Conservation (phyloP, 768 basidiomycete genomes). For the Boletus sensibilis region DNA sequence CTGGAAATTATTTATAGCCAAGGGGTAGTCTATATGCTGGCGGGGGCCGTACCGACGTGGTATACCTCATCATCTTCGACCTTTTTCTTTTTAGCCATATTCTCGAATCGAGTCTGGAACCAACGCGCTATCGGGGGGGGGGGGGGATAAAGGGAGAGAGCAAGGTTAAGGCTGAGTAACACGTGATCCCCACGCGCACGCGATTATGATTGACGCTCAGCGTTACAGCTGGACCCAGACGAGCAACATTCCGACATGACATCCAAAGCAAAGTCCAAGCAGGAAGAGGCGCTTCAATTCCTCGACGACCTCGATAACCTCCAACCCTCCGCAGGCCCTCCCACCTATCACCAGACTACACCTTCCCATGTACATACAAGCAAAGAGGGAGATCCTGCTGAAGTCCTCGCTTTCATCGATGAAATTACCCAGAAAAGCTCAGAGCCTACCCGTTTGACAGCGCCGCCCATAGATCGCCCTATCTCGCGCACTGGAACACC, state of each 20-base stretch:
- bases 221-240: not conserved
- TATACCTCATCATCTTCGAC: conserved; percentile 37
- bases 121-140: not conserved
- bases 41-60: conserved; percentile 44
- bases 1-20: conserved; percentile 31
- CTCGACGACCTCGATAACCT: conserved; percentile 93
- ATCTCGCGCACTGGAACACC: conserved; percentile 69
- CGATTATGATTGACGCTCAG: not conserved
- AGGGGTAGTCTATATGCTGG: not conserved
- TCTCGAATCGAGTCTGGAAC: not conserved
- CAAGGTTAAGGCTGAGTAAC: not conserved
- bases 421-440: conserved; percentile 92
- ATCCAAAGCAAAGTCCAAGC: conserved; percentile 66
- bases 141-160: too few relatives aligned
- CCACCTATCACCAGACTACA: conserved; percentile 25
- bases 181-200: conserved; percentile 19
- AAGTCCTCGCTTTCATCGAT: conserved; percentile 90
- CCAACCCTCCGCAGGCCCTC: conserved; percentile 38
- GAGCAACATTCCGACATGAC: conserved; percentile 28
- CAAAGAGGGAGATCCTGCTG: conserved; percentile 67
- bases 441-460: conserved; percentile 64
- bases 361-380: conserved; percentile 24
- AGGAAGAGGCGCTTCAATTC: conserved; percentile 87
- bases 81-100: conserved; percentile 30
- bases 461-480: conserved; percentile 54